These are phyloP conservation scores for Verticillium dahliae DNA, from an alignment of 2,329 filamentous ascomycete species.

Conservation along the genomic window DNA sequence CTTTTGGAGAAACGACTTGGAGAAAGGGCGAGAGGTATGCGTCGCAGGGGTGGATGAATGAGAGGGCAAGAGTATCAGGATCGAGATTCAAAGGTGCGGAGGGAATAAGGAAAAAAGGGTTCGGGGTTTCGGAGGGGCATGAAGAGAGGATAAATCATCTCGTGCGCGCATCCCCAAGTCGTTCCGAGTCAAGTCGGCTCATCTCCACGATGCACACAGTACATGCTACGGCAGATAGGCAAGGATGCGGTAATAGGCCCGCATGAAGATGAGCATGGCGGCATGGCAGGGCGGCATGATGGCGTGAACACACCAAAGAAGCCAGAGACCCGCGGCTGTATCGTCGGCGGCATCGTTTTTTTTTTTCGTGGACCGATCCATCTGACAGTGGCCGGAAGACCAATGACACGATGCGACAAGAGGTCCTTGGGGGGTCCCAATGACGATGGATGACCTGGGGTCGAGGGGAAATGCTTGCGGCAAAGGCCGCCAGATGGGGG, in stretches of 20 bases:
- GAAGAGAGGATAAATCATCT: background rate
- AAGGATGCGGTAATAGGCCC: constrained; percentile 1
- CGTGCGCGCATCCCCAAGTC: background rate
- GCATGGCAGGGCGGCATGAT: background rate
- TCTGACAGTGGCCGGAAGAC: background rate
- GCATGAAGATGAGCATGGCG: background rate
- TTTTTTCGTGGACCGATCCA: background rate
- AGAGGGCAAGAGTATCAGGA: too few species aligned
- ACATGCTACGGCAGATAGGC: background rate
- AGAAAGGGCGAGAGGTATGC: background rate
- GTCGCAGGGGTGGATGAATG: too few species aligned
- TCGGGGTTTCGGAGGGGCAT: background rate
- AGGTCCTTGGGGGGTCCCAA: background rate
- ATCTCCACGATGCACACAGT: background rate
- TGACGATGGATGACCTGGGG: constrained; percentile 1
- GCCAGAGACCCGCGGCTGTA: background rate
- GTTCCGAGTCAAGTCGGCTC: background rate
- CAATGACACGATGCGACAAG: background rate
- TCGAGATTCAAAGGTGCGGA: background rate
- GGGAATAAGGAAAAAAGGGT: background rate
- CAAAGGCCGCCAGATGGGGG: background rate
- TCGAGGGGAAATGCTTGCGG: background rate
- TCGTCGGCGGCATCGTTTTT: background rate
- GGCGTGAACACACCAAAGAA: background rate
- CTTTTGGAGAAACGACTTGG: background rate